phyloP scores from a whole-genome alignment of 495 filamentous ascomycete species.

The Tuber indicum region DNA sequence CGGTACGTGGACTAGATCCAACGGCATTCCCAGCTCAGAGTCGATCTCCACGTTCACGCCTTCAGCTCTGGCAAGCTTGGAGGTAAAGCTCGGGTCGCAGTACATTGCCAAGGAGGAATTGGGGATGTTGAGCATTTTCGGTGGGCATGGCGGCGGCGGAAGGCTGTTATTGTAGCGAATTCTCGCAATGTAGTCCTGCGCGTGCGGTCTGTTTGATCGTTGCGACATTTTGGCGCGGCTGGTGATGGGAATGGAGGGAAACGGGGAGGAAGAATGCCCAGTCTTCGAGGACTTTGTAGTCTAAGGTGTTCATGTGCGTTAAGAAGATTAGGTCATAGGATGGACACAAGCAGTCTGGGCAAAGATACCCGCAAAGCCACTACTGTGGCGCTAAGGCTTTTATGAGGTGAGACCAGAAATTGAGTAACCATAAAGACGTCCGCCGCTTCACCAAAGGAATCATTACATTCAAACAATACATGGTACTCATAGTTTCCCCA shows the following conservation, averaged over 20 bases:
- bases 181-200: slow-evolving; percentile 94
- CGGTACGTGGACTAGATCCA: slow-evolving; percentile 90
- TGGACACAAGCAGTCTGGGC: background rate
- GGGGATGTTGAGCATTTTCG: slow-evolving; percentile 93
- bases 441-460: background rate
- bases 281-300: background rate
- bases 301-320: background rate
- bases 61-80: slow-evolving; percentile 79
- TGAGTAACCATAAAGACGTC: background rate
- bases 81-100: slow-evolving; percentile 78
- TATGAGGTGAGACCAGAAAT: background rate
- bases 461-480: background rate
- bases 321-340: background rate
- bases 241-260: background rate
- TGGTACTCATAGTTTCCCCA: background rate
- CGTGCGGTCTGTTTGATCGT: slow-evolving; percentile 42
- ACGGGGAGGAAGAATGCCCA: background rate
- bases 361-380: background rate
- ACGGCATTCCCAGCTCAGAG: slow-evolving; percentile 93
- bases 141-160: slow-evolving; percentile 83
- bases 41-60: slow-evolving; percentile 94
- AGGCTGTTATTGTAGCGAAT: slow-evolving; percentile 91
- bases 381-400: background rate
- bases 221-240: slow-evolving; percentile 21
- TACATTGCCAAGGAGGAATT: slow-evolving; percentile 84